Percentiles rank a stretch among this genome's conserved stretches.
Conservation (phyloP, 1,139 yeast genomes). For the Scheffersomyces cryptocercus region DNA sequence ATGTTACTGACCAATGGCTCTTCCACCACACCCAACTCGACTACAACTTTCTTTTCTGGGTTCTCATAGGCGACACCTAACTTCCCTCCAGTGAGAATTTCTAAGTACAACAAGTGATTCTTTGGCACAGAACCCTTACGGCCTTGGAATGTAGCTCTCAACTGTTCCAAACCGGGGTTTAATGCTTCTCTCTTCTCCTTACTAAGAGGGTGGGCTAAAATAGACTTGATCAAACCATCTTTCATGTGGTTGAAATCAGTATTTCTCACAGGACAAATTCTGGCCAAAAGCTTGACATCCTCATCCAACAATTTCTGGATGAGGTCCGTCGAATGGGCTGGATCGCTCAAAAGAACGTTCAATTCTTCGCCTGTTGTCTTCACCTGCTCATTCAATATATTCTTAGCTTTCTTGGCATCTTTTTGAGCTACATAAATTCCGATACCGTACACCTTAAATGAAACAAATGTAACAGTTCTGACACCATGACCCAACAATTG, state of each 20-base stretch:
- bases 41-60: constrained; percentile 26
- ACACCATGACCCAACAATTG: constrained; percentile 76
- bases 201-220: constrained; percentile 56
- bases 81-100: constrained; percentile 45
- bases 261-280: constrained; percentile 83
- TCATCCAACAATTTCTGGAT: constrained; percentile 57
- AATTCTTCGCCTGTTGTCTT: constrained; percentile 13
- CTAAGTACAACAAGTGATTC: constrained; percentile 57
- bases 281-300: constrained; percentile 64
- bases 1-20: constrained; percentile 54
- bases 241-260: constrained; percentile 87
- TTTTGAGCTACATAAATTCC: constrained; percentile 73
- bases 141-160: constrained; percentile 49
- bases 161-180: constrained; percentile 54
- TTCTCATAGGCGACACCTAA: constrained; percentile 46
- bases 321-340: constrained; percentile 45
- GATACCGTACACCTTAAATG: constrained; percentile 83
- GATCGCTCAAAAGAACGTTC: constrained; percentile 24
- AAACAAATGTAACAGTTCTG: constrained; percentile 76
- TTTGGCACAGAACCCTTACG: constrained; percentile 66
- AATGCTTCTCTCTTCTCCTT: constrained; percentile 38
- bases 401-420: constrained; percentile 50
- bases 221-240: constrained; percentile 85
- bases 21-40: constrained; percentile 47
- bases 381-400: constrained; percentile 33